phyloP scores from a whole-genome alignment of 1,284 basidiomycete genomes.

The Rhizoctonia solani region DNA sequence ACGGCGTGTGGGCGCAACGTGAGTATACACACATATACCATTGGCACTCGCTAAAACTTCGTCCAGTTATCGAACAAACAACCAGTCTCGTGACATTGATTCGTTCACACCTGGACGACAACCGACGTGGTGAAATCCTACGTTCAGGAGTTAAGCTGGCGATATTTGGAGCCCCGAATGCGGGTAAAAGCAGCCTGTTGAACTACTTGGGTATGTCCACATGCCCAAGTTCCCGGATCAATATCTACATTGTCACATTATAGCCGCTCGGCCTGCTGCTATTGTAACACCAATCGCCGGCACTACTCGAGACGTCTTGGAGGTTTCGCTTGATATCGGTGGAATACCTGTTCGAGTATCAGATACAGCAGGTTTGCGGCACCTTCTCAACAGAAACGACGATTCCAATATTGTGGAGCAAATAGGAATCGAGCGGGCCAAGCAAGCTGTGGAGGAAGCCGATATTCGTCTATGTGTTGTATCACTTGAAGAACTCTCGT shows the following conservation, averaged over 20 bases:
- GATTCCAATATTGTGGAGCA: constrained; percentile 67
- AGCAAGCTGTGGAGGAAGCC: constrained; percentile 59
- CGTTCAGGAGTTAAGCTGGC: constrained; percentile 79
- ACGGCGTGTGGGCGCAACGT: constrained; percentile 71
- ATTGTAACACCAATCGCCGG: constrained; percentile 86
- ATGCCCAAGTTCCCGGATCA: background rate
- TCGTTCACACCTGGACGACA: constrained; percentile 62
- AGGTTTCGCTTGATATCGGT: constrained; percentile 82
- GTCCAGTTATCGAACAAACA: constrained; percentile 56
- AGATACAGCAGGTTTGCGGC: constrained; percentile 84
- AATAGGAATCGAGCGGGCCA: constrained; percentile 80
- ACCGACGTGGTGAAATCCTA: constrained; percentile 77
- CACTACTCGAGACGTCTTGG: constrained; percentile 84
- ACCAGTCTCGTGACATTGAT: constrained; percentile 56
- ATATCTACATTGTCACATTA: constrained; percentile 23
- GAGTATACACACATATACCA: constrained; percentile 1
- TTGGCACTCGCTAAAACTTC: constrained; percentile 15
- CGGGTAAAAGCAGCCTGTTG: constrained; percentile 82
- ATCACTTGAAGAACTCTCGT: constrained; percentile 59
- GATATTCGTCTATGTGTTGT: constrained; percentile 80
- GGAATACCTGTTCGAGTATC: constrained; percentile 79
- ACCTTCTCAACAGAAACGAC: constrained; percentile 49
- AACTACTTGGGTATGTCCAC: constrained; percentile 68
- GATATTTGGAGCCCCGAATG: constrained; percentile 89
- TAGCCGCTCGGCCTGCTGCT: constrained; percentile 82